A percentile compares a stretch with the other conserved stretches of the same genome.
These are phyloP conservation scores for Diaporthe citrichinensis DNA, from an alignment of 2,329 filamentous ascomycete species.

Conservation along the genomic window DNA sequence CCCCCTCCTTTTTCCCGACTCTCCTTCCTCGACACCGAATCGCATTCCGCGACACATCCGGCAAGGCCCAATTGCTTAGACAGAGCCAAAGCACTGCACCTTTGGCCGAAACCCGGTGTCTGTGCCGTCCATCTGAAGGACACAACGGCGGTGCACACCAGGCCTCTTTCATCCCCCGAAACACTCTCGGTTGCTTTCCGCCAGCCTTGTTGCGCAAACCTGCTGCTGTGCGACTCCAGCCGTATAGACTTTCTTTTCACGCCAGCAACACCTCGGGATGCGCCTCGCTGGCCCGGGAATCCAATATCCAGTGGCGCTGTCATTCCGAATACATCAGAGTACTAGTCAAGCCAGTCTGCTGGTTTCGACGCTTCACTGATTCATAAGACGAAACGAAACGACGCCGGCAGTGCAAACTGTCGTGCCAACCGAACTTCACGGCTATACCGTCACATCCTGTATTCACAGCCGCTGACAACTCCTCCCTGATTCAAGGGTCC, in stretches of 20 bases:
- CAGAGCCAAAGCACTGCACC: constrained; percentile 4
- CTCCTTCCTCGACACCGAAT: constrained; percentile 20
- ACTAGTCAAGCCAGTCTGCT: neutral
- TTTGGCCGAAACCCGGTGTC: constrained; percentile 20
- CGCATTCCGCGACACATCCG: constrained; percentile 27
- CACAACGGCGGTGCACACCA: constrained; percentile 13
- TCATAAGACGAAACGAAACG: constrained; percentile 26
- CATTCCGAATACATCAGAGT: neutral
- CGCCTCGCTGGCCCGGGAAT: constrained; percentile 22
- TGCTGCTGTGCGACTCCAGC: constrained; percentile 35
- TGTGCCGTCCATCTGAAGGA: constrained; percentile 10
- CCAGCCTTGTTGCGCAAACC: constrained; percentile 30
- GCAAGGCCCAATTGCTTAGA: neutral
- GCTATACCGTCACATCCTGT: neutral
- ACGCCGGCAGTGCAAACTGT: neutral
- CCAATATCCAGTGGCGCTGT: constrained; percentile 19
- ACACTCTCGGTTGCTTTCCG: constrained; percentile 26
- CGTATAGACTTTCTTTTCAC: constrained; percentile 24
- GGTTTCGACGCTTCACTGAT: neutral
- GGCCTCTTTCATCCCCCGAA: constrained; percentile 27
- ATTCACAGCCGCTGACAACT: neutral
- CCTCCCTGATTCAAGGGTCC: neutral
- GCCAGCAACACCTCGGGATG: constrained; percentile 12
- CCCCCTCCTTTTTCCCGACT: constrained; percentile 1
- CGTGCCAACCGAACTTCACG: constrained; percentile 3